These are phyloP conservation scores for Begonia loranthoides DNA, from an alignment of 306 rosid species.

Conservation along the genomic window DNA sequence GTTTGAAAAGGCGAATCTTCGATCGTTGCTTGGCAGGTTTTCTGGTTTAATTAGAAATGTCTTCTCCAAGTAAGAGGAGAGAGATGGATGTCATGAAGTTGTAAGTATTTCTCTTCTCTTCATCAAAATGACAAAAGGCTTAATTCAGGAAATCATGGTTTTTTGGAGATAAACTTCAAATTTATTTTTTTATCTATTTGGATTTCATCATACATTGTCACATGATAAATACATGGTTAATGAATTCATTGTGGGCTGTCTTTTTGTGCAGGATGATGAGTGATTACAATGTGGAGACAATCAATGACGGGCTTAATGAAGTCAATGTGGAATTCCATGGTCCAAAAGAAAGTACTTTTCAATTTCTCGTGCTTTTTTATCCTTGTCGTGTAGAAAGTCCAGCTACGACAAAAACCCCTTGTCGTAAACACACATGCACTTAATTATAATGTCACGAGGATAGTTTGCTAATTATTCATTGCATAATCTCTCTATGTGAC, in stretches of 20 bases:
- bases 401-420: no score
- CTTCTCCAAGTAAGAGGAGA: conserved; percentile 99
- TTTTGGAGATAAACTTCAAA: no score
- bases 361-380: no score
- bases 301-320: conserved; percentile 88
- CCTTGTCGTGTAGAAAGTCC: no score
- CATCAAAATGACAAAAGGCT: no score
- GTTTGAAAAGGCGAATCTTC: no score
- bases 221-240: conserved; percentile 3
- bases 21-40: not conserved
- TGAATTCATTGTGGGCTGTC: conserved; percentile 7
- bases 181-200: not conserved
- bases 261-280: conserved; percentile 90
- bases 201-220: not conserved
- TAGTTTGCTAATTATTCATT: no score
- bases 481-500: no score
- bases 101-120: conserved; percentile 27
- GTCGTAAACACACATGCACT: no score
- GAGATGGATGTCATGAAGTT: conserved; percentile 99
- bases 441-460: no score
- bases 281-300: conserved; percentile 95
- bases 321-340: conserved; percentile 96
- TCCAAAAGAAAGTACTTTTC: conserved; percentile 80
- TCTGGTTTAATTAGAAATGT: conserved; percentile 37
- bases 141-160: no score